Conservation (phyloP, 1,139 yeast genomes). For the Geotrichum carabidarum region DNA sequence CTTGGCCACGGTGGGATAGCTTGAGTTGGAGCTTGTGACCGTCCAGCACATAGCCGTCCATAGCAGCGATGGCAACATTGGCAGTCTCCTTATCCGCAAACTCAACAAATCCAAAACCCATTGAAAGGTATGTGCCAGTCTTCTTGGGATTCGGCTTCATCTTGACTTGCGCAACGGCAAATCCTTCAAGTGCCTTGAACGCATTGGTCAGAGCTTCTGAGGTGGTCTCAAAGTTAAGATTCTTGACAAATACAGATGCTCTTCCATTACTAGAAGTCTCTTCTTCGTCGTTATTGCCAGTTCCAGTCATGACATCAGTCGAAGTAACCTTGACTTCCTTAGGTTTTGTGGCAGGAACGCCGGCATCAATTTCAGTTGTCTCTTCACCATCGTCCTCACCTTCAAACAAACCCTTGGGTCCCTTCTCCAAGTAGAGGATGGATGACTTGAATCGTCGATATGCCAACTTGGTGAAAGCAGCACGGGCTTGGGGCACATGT, state of each 20-base stretch:
- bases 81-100: conserved; percentile 78
- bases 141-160: conserved; percentile 84
- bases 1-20: conserved; percentile 67
- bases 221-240: conserved; percentile 80
- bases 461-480: conserved; percentile 83
- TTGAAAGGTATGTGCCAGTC: conserved; percentile 60
- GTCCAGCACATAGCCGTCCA: conserved; percentile 76
- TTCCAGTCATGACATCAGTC: conserved; percentile 32
- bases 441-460: conserved; percentile 83
- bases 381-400: conserved; percentile 40
- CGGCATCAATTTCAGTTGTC: conserved; percentile 38
- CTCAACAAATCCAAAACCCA: conserved; percentile 98
- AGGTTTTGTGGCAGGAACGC: conserved; percentile 29
- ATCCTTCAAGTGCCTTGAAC: conserved; percentile 67
- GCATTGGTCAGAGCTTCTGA: conserved; percentile 50
- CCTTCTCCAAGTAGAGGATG: conserved; percentile 85
- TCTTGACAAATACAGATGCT: conserved; percentile 84
- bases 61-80: conserved; percentile 59
- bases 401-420: conserved; percentile 74
- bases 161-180: conserved; percentile 75
- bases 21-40: conserved; percentile 90
- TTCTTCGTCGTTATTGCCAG: conserved; percentile 41
- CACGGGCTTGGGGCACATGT: conserved; percentile 76
- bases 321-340: conserved; percentile 35
- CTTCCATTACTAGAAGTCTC: conserved; percentile 53